These are phyloP conservation scores for Picochlorum sp. DNA, from an alignment of 139 green algal species.

Conservation along the genomic window DNA sequence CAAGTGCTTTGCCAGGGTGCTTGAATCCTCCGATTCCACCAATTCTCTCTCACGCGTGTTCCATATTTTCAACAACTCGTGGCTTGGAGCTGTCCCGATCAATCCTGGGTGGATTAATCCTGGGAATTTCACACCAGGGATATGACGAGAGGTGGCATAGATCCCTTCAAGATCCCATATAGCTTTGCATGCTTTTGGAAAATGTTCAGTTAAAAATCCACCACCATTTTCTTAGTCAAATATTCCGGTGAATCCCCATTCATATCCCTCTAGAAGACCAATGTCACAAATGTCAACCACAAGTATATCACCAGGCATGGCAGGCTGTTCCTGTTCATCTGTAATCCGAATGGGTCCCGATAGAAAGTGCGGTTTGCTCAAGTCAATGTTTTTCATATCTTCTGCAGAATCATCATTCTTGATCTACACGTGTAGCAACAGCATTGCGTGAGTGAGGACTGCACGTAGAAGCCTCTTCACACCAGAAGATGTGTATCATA, in stretches of 20 bases:
- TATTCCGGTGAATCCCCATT: slow-evolving; percentile 69
- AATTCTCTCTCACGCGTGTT: slow-evolving; percentile 52
- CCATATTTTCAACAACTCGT: slow-evolving; percentile 71
- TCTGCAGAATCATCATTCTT: slow-evolving; percentile 58
- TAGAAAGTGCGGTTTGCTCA: slow-evolving; percentile 48
- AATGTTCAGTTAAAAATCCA: slow-evolving; percentile 69
- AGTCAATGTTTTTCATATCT: slow-evolving; percentile 59
- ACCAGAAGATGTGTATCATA: no score
- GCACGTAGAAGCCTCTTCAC: no score
- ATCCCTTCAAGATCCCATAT: slow-evolving; percentile 71
- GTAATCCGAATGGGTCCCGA: slow-evolving; percentile 50
- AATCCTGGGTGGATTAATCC: slow-evolving; percentile 34
- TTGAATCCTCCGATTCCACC: slow-evolving; percentile 33
- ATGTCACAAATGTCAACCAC: slow-evolving; percentile 66
- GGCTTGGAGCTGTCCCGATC: slow-evolving; percentile 58
- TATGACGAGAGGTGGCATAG: slow-evolving; percentile 52
- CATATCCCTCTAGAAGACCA: slow-evolving; percentile 36
- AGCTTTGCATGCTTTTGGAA: slow-evolving; percentile 59
- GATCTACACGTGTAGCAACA: background rate
- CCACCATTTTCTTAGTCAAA: slow-evolving; percentile 72
- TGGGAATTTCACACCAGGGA: slow-evolving; percentile 51
- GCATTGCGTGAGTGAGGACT: no score
- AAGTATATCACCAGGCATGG: slow-evolving; percentile 57
- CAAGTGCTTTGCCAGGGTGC: slow-evolving; percentile 38
- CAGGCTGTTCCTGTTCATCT: slow-evolving; percentile 33